Percentiles rank a stretch among this genome's conserved stretches.
These are phyloP conservation scores for Moniliophthora roreri DNA, from an alignment of 1,284 basidiomycete genomes.

Conservation along the genomic window DNA sequence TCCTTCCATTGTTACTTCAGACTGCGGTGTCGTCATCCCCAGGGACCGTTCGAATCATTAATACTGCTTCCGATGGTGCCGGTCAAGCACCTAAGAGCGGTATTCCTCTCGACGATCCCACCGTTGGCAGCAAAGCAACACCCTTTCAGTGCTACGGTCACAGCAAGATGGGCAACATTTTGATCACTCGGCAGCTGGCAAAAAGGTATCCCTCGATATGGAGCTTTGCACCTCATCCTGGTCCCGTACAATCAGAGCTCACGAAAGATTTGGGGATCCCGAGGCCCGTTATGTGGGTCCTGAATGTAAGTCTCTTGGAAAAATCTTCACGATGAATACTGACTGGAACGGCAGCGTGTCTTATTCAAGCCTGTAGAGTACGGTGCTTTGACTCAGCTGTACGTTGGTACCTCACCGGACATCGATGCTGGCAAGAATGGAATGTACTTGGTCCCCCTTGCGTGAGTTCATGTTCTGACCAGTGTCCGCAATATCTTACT, in stretches of 20 bases:
- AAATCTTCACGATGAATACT: background rate
- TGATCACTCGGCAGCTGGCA: conserved; percentile 8
- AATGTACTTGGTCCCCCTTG: conserved; percentile 6
- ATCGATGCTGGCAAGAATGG: conserved; percentile 6
- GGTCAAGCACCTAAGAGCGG: conserved; percentile 37
- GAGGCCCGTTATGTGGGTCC: conserved; percentile 3
- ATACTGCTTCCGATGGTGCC: conserved; percentile 38
- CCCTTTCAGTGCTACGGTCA: background rate
- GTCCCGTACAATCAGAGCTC: background rate
- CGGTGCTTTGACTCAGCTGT: conserved; percentile 39
- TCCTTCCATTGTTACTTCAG: conserved; percentile 42
- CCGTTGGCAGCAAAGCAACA: background rate
- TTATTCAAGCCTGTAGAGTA: conserved; percentile 14
- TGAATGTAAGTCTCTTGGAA: conserved; percentile 2
- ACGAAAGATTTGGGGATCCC: conserved; percentile 3
- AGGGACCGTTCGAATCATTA: conserved; percentile 42
- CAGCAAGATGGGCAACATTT: conserved; percentile 8
- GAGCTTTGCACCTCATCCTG: conserved; percentile 8
- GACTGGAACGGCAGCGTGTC: conserved; percentile 7
- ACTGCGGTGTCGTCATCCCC: conserved; percentile 28
- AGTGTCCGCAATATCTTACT: background rate
- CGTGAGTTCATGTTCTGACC: background rate
- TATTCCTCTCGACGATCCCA: background rate
- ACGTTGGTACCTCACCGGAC: conserved; percentile 32
- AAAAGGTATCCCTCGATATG: conserved; percentile 1